Conservation (phyloP, 345 rosid genomes). For the Schrenkiella parvula region DNA sequence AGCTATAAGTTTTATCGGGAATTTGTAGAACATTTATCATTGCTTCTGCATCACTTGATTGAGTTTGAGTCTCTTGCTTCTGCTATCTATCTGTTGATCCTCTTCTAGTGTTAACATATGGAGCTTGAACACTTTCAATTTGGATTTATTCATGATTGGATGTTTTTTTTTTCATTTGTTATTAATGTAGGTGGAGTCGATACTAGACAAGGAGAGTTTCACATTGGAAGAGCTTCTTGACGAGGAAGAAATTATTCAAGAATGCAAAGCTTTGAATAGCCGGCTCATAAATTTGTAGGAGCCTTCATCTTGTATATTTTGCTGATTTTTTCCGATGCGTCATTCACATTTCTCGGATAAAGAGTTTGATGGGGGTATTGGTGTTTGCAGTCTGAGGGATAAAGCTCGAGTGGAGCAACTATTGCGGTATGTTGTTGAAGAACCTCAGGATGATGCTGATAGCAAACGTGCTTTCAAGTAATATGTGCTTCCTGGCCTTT, state of each 20-base stretch:
- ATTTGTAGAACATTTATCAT: neutral
- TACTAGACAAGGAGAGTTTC: slow-evolving; percentile 79
- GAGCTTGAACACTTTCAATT: neutral
- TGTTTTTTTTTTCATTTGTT: neutral
- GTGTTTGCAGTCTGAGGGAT: slow-evolving; percentile 63
- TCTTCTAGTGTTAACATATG: neutral
- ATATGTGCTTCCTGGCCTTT: neutral
- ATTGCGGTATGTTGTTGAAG: slow-evolving; percentile 68
- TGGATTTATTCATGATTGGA: neutral
- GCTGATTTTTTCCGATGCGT: neutral
- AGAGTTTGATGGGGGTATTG: slow-evolving; percentile 4
- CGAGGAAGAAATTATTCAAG: slow-evolving; percentile 98
- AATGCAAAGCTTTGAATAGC: slow-evolving; percentile 92
- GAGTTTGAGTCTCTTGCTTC: neutral
- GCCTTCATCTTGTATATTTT: neutral
- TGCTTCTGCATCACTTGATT: neutral
- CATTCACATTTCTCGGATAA: neutral
- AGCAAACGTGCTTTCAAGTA: slow-evolving; percentile 84
- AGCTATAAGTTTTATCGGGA: neutral
- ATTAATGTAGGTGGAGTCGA: slow-evolving; percentile 68
- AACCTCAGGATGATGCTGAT: slow-evolving; percentile 76
- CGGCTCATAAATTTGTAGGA: slow-evolving; percentile 89
- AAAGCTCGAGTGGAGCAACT: slow-evolving; percentile 81
- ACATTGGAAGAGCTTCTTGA: slow-evolving; percentile 94
- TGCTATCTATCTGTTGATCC: neutral